Evolutionary conservation across 192 early-diverging fungal species (phyloP).

Genomic region (Backusella parvicylindrica): DNA sequence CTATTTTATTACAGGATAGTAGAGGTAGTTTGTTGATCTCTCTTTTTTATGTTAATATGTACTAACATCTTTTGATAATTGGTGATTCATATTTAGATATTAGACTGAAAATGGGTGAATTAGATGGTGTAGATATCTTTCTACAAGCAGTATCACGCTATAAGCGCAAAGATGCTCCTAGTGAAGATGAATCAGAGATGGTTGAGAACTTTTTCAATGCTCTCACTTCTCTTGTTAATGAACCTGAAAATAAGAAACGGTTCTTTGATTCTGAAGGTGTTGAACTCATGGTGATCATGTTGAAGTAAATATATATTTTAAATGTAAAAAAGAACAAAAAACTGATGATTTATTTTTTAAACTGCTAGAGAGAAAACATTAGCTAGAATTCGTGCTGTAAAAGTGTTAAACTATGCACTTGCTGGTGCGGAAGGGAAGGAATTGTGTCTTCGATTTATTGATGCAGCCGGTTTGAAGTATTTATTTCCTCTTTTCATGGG

Average conservation of each 20-base stretch:
- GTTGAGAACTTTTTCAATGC: slow-evolving; percentile 91
- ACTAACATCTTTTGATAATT: not conserved
- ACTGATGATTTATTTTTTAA: not conserved
- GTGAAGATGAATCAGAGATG: slow-evolving; percentile 85
- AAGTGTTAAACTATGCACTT: slow-evolving; percentile 81
- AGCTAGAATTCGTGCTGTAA: slow-evolving; percentile 78
- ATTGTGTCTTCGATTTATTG: slow-evolving; percentile 75
- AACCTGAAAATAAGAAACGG: slow-evolving; percentile 61
- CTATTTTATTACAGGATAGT: slow-evolving; percentile 78
- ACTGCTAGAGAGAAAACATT: slow-evolving; percentile 67
- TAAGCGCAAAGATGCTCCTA: slow-evolving; percentile 72
- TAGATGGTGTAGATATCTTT: slow-evolving; percentile 12
- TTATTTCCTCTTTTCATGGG: slow-evolving; percentile 85
- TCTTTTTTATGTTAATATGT: not conserved
- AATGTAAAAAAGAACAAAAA: not conserved
- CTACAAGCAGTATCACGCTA: slow-evolving; percentile 26
- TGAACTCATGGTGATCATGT: slow-evolving; percentile 87
- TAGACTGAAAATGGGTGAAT: slow-evolving; percentile 12
- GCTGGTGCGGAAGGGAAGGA: slow-evolving; percentile 44
- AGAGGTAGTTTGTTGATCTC: slow-evolving; percentile 29
- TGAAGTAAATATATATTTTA: slow-evolving; percentile 52
- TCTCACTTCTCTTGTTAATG: slow-evolving; percentile 68
- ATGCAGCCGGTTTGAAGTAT: slow-evolving; percentile 77
- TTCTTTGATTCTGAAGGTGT: slow-evolving; percentile 88
- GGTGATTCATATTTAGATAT: slow-evolving; percentile 21